Conservation (phyloP, 2,329 filamentous ascomycete genomes). For the Cytospora piceicola region DNA sequence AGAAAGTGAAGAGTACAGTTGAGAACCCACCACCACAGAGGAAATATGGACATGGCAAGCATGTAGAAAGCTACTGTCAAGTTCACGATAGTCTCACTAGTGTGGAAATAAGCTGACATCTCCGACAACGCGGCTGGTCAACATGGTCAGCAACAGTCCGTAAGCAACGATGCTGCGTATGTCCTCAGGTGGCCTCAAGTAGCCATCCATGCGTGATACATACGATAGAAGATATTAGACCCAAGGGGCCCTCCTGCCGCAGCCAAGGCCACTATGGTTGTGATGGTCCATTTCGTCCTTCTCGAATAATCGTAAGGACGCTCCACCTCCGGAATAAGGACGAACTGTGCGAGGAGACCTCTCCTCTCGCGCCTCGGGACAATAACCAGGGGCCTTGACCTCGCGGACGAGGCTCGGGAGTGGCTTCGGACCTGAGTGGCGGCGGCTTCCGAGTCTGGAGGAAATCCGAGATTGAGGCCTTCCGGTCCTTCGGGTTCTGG, state of each 20-base stretch:
- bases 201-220: slow-evolving; percentile 39
- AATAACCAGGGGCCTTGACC: slow-evolving; percentile 44
- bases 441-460: slow-evolving; percentile 16
- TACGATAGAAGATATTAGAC: slow-evolving; percentile 81
- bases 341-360: slow-evolving; percentile 72
- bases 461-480: slow-evolving; percentile 24
- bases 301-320: slow-evolving; percentile 73
- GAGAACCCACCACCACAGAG: slow-evolving; percentile 70
- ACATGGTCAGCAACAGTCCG: slow-evolving; percentile 23
- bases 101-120: slow-evolving; percentile 64
- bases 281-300: slow-evolving; percentile 83
- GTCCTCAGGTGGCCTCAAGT: neutral
- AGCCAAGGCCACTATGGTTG: slow-evolving; percentile 74
- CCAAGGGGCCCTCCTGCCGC: slow-evolving; percentile 81
- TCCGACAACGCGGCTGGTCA: slow-evolving; percentile 66
- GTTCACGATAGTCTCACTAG: slow-evolving; percentile 70
- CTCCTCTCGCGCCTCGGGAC: slow-evolving; percentile 58
- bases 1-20: neutral
- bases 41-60: slow-evolving; percentile 82
- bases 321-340: slow-evolving; percentile 78
- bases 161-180: neutral
- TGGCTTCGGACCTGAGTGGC: slow-evolving; percentile 18
- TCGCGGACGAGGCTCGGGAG: slow-evolving; percentile 45
- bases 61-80: slow-evolving; percentile 79
- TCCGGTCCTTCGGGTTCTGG: slow-evolving; percentile 24